These are phyloP conservation scores for Castanospermum australe DNA, from an alignment of 306 rosid species.

Conservation along the genomic window DNA sequence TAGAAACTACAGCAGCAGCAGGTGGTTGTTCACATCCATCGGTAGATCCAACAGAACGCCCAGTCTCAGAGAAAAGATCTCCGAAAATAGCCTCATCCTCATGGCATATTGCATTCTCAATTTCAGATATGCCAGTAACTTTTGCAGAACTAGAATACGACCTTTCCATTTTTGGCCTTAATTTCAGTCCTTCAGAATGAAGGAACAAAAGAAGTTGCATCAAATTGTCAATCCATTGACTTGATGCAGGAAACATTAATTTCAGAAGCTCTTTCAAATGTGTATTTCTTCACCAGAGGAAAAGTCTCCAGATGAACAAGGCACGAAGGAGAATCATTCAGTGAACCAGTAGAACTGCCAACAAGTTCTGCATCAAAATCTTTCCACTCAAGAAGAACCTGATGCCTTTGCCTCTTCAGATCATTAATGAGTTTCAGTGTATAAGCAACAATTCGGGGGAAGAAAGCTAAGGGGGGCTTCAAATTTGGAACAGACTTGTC, in stretches of 20 bases:
- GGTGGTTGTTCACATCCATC: slow-evolving; percentile 89
- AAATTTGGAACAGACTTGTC: slow-evolving; percentile 53
- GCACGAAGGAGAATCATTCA: slow-evolving; percentile 53
- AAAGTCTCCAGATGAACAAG: slow-evolving; percentile 54
- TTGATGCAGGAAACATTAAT: slow-evolving; percentile 73
- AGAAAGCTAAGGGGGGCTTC: slow-evolving; percentile 77
- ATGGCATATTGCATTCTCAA: slow-evolving; percentile 73
- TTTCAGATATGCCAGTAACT: slow-evolving; percentile 64
- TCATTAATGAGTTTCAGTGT: slow-evolving; percentile 62
- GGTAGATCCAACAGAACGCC: slow-evolving; percentile 81
- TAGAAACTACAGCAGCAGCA: slow-evolving; percentile 54
- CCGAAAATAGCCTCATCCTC: slow-evolving; percentile 99
- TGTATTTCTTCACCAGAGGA: slow-evolving; percentile 62
- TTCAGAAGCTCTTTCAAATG: slow-evolving; percentile 70
- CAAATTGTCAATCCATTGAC: slow-evolving; percentile 76
- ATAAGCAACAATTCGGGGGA: slow-evolving; percentile 64
- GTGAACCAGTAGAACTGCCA: slow-evolving; percentile 40
- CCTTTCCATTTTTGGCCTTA: slow-evolving; percentile 81
- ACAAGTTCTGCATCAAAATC: slow-evolving; percentile 45
- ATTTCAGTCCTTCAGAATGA: slow-evolving; percentile 85
- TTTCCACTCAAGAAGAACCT: slow-evolving; percentile 56
- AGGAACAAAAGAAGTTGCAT: slow-evolving; percentile 78
- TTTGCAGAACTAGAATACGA: slow-evolving; percentile 76
- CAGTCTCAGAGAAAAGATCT: slow-evolving; percentile 96
- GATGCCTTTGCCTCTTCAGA: slow-evolving; percentile 61